Percentiles rank a stretch among this genome's conserved stretches.
Evolutionary conservation across 2,329 filamentous ascomycete species (phyloP).

Genomic region (Leptographium galeiforme): DNA sequence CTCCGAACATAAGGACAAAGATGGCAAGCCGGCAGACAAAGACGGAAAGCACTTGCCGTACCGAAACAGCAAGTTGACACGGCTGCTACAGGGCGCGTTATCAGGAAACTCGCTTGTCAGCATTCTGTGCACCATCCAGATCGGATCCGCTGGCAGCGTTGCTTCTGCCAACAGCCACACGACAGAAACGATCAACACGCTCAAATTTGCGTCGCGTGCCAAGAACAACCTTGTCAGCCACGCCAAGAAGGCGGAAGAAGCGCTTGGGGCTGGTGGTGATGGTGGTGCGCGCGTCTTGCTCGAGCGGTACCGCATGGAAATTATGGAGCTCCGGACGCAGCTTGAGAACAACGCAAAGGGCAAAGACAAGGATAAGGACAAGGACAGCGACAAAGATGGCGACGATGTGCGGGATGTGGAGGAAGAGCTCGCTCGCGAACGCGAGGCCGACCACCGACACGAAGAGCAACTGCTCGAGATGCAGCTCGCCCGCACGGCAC

Average conservation of each 20-base stretch:
- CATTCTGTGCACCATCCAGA: constrained; percentile 92
- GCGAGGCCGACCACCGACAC: constrained; percentile 73
- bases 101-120: constrained; percentile 91
- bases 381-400: constrained; percentile 22
- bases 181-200: constrained; percentile 81
- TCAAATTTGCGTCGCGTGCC: constrained; percentile 91
- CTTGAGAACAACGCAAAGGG: constrained; percentile 70
- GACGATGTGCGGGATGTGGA: constrained; percentile 52
- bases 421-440: constrained; percentile 59
- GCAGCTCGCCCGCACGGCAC: constrained; percentile 85
- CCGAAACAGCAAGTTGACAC: constrained; percentile 91
- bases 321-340: constrained; percentile 65
- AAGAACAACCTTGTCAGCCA: constrained; percentile 98
- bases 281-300: constrained; percentile 75
- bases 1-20: constrained; percentile 79
- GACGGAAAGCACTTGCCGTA: constrained; percentile 91
- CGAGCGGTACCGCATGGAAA: constrained; percentile 89
- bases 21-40: constrained; percentile 58
- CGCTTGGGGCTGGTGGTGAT: constrained; percentile 66
- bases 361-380: constrained; percentile 30
- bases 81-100: constrained; percentile 79
- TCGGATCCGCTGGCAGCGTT: constrained; percentile 61
- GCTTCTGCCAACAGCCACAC: constrained; percentile 63
- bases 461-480: constrained; percentile 98
- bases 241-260: constrained; percentile 88